These are phyloP conservation scores for Ceratocystis variospora DNA, from an alignment of 2,329 filamentous ascomycete genomes.

Conservation along the genomic window DNA sequence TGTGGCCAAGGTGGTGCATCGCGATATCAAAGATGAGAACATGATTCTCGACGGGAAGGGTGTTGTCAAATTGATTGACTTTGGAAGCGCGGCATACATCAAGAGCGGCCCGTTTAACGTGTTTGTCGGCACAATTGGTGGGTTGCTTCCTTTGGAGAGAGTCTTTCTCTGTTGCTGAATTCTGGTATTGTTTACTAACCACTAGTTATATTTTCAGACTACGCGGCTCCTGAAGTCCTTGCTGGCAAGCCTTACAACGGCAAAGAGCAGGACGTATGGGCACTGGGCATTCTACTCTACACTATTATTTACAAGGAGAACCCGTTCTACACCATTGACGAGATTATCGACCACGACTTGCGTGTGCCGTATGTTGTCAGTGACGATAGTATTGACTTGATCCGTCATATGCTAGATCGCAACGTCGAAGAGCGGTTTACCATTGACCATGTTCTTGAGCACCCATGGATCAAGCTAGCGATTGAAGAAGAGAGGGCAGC, in stretches of 20 bases:
- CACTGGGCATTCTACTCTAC: constrained; percentile 88
- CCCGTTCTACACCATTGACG: constrained; percentile 95
- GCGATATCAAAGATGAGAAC: constrained; percentile 98
- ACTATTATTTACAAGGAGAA: constrained; percentile 99
- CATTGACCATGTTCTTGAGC: constrained; percentile 77
- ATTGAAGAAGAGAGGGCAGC: constrained; percentile 15
- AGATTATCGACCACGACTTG: constrained; percentile 95
- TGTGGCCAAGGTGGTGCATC: constrained; percentile 82
- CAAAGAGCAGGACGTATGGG: constrained; percentile 98
- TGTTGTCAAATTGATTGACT: constrained; percentile 93
- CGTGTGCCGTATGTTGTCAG: constrained; percentile 79
- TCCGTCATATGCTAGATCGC: constrained; percentile 82
- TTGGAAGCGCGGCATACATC: constrained; percentile 95
- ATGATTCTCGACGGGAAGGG: constrained; percentile 92
- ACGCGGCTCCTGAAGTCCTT: constrained; percentile 94
- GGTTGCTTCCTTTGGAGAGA: constrained; percentile 25
- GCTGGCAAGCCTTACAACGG: constrained; percentile 83
- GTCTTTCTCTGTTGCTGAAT: background rate
- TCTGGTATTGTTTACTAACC: background rate
- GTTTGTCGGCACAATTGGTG: constrained; percentile 96
- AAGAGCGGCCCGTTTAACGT: constrained; percentile 97
- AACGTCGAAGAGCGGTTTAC: constrained; percentile 69
- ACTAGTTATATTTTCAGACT: constrained; percentile 46
- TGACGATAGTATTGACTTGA: constrained; percentile 83
- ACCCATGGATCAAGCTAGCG: constrained; percentile 56